A percentile compares a stretch with the other conserved stretches of the same genome.
These are phyloP conservation scores for Fraxinus cuspidata DNA, from an alignment of 257 asterid species.

Conservation along the genomic window DNA sequence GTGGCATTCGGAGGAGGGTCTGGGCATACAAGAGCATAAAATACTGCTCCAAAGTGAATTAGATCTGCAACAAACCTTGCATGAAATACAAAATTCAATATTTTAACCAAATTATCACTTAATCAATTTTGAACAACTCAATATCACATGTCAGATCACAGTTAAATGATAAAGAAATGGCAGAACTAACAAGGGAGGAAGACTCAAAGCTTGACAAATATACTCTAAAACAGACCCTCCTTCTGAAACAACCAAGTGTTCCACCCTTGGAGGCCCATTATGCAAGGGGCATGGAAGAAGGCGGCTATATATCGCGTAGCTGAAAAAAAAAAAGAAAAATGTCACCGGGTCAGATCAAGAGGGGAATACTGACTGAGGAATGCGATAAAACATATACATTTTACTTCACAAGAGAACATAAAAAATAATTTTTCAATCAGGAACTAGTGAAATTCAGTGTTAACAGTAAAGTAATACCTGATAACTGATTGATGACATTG, in stretches of 20 bases:
- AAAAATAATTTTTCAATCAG: background rate
- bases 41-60: slow-evolving; percentile 92
- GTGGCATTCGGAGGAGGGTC: slow-evolving; percentile 81
- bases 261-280: slow-evolving; percentile 82
- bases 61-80: slow-evolving; percentile 88
- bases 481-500: background rate
- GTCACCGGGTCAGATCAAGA: background rate
- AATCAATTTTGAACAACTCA: slow-evolving; percentile 21
- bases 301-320: slow-evolving; percentile 67
- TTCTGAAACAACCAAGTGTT: slow-evolving; percentile 74
- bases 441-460: background rate
- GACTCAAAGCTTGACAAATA: slow-evolving; percentile 60
- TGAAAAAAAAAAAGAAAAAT: slow-evolving; percentile 35
- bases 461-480: slow-evolving; percentile 2
- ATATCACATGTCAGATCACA: background rate
- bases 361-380: background rate
- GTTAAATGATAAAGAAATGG: slow-evolving; percentile 16
- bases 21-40: slow-evolving; percentile 93
- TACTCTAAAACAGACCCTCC: slow-evolving; percentile 81
- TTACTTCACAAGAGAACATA: slow-evolving; percentile 5
- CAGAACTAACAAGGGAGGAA: slow-evolving; percentile 73
- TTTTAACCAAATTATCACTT: slow-evolving; percentile 21
- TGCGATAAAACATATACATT: slow-evolving; percentile 2
- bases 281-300: slow-evolving; percentile 86
- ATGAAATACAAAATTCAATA: slow-evolving; percentile 29